Conservation (phyloP, 164 flowering plant species). For the Hamamelis virginiana region DNA sequence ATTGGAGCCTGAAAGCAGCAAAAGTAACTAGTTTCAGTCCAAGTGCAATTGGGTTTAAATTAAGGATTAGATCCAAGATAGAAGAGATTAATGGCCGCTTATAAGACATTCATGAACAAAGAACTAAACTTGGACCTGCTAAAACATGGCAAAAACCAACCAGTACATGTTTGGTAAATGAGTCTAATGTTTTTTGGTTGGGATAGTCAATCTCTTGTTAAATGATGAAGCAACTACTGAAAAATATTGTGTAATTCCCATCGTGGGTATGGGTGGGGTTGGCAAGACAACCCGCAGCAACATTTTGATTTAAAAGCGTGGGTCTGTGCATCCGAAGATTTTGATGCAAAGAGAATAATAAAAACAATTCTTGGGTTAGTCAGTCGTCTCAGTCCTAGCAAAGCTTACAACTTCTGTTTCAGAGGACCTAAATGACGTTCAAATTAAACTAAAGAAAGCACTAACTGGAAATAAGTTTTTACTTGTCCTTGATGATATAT, state of each 20-base stretch:
- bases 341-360: slow-evolving; percentile 18
- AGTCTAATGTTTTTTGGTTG: neutral
- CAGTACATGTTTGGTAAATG: neutral
- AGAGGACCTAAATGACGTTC: too few relatives aligned
- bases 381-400: neutral
- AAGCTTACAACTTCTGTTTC: too few relatives aligned
- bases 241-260: slow-evolving; percentile 10
- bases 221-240: neutral
- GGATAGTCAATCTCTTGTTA: slow-evolving; percentile 9
- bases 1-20: neutral
- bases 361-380: neutral
- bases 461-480: slow-evolving; percentile 23
- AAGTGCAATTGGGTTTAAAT: neutral
- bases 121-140: neutral
- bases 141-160: neutral
- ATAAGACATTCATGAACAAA: neutral
- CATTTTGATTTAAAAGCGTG: too few relatives aligned
- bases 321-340: slow-evolving; percentile 21
- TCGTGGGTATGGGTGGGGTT: slow-evolving; percentile 23
- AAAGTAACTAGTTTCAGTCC: neutral
- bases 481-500: slow-evolving; percentile 36
- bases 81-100: neutral
- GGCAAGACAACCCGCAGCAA: slow-evolving; percentile 29
- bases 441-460: neutral
- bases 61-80: neutral